Conservation (phyloP, 176 grass and related monocot genomes). For the Miscanthus lutarioriparius region DNA sequence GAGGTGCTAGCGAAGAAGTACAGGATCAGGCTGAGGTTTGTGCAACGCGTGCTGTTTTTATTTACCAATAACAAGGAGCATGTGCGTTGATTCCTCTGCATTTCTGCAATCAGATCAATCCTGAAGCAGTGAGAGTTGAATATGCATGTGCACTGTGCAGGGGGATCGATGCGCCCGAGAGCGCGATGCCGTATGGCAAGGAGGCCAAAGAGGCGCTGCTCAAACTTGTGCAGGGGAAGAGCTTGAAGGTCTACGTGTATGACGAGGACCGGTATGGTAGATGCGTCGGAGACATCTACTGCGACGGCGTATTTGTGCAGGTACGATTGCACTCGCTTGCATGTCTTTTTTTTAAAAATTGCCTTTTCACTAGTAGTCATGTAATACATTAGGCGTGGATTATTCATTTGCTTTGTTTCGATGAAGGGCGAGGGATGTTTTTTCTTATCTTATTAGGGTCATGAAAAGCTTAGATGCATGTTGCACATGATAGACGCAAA, state of each 20-base stretch:
- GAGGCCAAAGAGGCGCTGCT: conserved; percentile 83
- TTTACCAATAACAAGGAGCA: background rate
- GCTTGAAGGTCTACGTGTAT: conserved; percentile 60
- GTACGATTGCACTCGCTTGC: conserved; percentile 29
- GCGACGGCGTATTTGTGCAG: conserved; percentile 72
- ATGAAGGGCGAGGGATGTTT: background rate
- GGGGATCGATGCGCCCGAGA: conserved; percentile 95
- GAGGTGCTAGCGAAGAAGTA: conserved; percentile 84
- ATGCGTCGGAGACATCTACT: conserved; percentile 83
- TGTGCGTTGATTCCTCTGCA: background rate
- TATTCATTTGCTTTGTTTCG: background rate
- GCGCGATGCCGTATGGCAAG: conserved; percentile 89
- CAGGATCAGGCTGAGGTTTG: conserved; percentile 88
- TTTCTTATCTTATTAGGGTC: background rate
- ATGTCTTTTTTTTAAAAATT: background rate
- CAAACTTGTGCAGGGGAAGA: conserved; percentile 83
- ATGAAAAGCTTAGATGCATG: background rate
- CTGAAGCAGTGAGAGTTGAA: background rate
- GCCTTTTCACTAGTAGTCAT: background rate
- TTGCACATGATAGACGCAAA: background rate
- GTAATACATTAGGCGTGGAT: background rate
- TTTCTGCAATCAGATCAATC: background rate
- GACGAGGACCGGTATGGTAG: conserved; percentile 76
- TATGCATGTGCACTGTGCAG: conserved; percentile 45
- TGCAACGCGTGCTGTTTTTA: background rate